Percentiles rank a stretch among this genome's conserved stretches.
These are phyloP conservation scores for Zangia roseola DNA, from an alignment of 768 basidiomycete genomes.

Conservation along the genomic window DNA sequence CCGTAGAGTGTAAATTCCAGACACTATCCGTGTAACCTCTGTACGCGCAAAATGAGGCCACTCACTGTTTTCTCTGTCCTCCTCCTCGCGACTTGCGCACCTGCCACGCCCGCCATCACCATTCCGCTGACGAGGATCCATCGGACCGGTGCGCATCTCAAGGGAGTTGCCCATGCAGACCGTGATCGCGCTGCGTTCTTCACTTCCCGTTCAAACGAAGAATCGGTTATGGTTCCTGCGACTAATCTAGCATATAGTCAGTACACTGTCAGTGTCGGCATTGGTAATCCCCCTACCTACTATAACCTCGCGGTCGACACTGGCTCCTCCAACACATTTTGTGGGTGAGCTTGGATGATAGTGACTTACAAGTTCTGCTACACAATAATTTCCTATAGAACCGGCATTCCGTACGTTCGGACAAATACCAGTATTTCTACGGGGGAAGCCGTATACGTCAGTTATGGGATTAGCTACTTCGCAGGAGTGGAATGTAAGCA, in stretches of 20 bases:
- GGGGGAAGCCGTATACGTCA: slow-evolving; percentile 7
- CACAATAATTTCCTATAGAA: background rate
- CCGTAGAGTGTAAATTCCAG: too few species aligned
- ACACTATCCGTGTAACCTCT: too few species aligned
- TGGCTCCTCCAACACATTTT: slow-evolving; percentile 26
- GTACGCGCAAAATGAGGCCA: too few species aligned
- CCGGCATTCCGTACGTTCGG: slow-evolving; percentile 9
- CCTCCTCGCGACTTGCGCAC: background rate
- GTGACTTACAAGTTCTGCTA: too few species aligned
- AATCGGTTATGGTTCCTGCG: background rate
- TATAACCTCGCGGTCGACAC: slow-evolving; percentile 26
- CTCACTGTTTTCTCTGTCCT: too few species aligned
- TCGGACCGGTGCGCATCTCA: slow-evolving; percentile 2
- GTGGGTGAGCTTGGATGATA: slow-evolving; percentile 13
- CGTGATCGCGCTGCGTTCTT: slow-evolving; percentile 6
- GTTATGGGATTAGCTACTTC: slow-evolving; percentile 6
- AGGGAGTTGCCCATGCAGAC: slow-evolving; percentile 5
- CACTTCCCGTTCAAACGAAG: background rate
- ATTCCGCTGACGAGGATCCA: slow-evolving; percentile 6
- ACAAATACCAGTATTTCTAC: slow-evolving; percentile 19
- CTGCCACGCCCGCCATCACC: background rate
- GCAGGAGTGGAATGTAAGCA: slow-evolving; percentile 35
- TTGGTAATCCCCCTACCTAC: slow-evolving; percentile 20
- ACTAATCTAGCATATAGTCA: slow-evolving; percentile 3
- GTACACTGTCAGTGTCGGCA: slow-evolving; percentile 18